Conservation (phyloP, 257 asterid genomes). For the Nicotiana undulata region DNA sequence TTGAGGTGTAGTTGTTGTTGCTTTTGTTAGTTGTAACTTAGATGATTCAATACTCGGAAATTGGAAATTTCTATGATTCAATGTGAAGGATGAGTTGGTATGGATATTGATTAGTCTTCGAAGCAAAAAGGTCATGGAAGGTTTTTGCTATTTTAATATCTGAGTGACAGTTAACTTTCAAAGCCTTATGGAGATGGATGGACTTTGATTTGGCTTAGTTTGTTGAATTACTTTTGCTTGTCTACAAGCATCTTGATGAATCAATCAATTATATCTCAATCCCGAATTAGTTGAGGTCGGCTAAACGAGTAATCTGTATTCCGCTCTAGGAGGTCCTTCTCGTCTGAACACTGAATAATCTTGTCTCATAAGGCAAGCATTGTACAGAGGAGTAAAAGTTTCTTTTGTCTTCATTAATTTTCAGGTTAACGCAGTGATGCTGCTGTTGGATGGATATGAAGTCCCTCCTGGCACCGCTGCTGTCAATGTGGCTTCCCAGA, state of each 20-base stretch:
- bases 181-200: neutral
- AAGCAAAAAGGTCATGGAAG: neutral
- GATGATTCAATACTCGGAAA: neutral
- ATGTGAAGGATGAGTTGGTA: neutral
- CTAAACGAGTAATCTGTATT: neutral
- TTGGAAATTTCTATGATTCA: neutral
- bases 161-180: neutral
- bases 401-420: neutral
- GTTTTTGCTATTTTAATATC: neutral
- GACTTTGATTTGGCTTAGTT: neutral
- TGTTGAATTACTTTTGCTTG: neutral
- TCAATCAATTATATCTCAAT: neutral
- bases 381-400: neutral
- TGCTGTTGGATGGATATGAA: slow-evolving; percentile 73
- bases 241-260: neutral
- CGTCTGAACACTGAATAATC: neutral
- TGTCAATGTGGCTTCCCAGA: slow-evolving; percentile 18
- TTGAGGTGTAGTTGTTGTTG: neutral
- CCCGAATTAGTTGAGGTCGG: neutral
- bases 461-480: slow-evolving; percentile 46
- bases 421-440: slow-evolving; percentile 83
- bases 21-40: neutral
- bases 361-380: neutral
- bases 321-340: neutral
- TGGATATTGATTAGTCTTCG: neutral